Percentiles rank a stretch among this genome's conserved stretches.
Conservation (phyloP, 208 protist genomes). For the Trypanosoma vivax region DNA sequence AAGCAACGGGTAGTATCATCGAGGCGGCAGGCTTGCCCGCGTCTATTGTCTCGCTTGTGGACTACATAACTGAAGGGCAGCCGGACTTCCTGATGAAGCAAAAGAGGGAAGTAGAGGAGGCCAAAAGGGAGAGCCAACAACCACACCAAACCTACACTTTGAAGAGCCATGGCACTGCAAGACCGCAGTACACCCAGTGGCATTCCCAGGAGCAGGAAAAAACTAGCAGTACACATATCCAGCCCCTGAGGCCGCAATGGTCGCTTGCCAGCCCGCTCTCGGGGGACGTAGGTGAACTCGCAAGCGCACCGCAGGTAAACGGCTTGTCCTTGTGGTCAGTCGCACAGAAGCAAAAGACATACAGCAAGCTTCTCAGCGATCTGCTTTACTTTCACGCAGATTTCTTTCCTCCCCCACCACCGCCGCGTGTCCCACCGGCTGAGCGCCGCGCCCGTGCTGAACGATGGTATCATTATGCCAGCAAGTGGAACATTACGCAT, state of each 20-base stretch:
- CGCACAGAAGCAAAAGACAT: conserved; percentile 25
- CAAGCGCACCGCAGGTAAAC: neutral
- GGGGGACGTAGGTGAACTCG: neutral
- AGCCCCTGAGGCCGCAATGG: neutral
- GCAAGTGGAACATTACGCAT: conserved; percentile 79
- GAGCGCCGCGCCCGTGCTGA: conserved; percentile 41
- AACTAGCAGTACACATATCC: neutral
- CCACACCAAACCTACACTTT: conserved; percentile 1
- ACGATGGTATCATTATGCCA: conserved; percentile 76
- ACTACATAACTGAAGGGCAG: conserved; percentile 59
- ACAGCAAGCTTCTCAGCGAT: conserved; percentile 66
- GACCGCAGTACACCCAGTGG: neutral
- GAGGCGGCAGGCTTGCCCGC: conserved; percentile 56
- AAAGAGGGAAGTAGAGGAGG: neutral
- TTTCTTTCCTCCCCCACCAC: conserved; percentile 74
- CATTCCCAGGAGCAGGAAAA: neutral
- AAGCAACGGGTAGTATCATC: conserved; percentile 52
- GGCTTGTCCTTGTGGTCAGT: too few species aligned
- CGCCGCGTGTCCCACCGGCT: conserved; percentile 35
- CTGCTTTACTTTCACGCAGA: conserved; percentile 75
- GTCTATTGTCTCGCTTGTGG: conserved; percentile 29
- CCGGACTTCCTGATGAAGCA: conserved; percentile 14
- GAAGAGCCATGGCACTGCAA: neutral
- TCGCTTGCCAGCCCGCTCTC: neutral
- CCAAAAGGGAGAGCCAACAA: neutral